Evolutionary conservation across 2,329 filamentous ascomycete genomes (phyloP), one percentile per base, ranked within the genome.

Genomic region (Penicillium sp.): DNA sequence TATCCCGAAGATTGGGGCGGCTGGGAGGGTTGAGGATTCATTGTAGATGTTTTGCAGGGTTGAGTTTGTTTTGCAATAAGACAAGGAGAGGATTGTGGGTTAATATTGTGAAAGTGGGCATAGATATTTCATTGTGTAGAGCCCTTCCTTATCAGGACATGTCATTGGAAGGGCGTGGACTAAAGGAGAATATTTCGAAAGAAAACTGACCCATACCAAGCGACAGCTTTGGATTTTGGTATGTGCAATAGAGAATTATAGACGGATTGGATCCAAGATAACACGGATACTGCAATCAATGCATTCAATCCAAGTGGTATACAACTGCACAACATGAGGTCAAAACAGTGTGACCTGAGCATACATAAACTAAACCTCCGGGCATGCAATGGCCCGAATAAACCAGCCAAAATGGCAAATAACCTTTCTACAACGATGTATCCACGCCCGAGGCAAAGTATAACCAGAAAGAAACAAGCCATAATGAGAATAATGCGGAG

Each of bases 231-330:
- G 13, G 13, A 35, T 23, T 10, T 23, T n/a, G 12, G n/a, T 40
- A 34, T 39, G 12, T 39, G 34, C 6, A 25, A 25, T 18, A 34
- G 18, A 47, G 15, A 21, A 37, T 16, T 32, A 23, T 29, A 7
- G 15, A 46, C 23, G 12, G 18, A 44, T 42, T n/a, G 25, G n/a
- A 31, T 37, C 6, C 38, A 50, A 37, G 21, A 25, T 31, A 35
- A 42, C 35, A 49, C 13, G 31, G n/a, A 42, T 46, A 3, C 16
- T 13, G 35, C 35, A 32, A 40, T 39, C 34, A 35, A 34, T 29
- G 16, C 38, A 44, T 50, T 50, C 29, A 42, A 15, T 34, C 37
- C 37, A 42, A 49, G 12, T 50, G 51, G 38, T 54, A 54, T 54
- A 50, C 38, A 54, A 18, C 45, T 49, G 45, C n/a, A 25, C 42